Base-by-base conservation (phyloP, 225 moss, liverwort and hornwort species). In the Pseudisothecium myosuroides region DNA sequence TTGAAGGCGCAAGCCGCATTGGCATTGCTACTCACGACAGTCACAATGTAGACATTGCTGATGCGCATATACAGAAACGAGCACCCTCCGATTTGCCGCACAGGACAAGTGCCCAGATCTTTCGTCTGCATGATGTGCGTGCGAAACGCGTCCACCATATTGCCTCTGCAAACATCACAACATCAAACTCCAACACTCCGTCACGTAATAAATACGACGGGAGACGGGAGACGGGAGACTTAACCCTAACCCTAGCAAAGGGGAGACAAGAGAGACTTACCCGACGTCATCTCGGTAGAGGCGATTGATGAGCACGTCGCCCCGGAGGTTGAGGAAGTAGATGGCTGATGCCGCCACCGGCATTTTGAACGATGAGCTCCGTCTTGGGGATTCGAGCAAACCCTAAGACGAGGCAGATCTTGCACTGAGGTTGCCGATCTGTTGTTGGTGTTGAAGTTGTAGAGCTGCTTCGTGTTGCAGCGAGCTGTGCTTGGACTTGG, bases 291-390 rank as follows among this genome's bases (percentile, higher is more conserved):
- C 95, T 10, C 95, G 95, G 87, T 95, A 95, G 82, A 95, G 91
- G 37, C 95, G 92, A 76, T 94, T 95, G 90, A 95, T 95, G 91
- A 95, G 95, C 87, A 95, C 95, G n/a, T 95, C 95, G 69, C 95
- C 95, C 27, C 95, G 89, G 59, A 95, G 94, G 91, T 95, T 95
- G 68, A 95, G 92, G 61, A 95, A 95, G 84, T 95, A 95, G 90
- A 95, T 93, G 91, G 95, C 95, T 49, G 95, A 95, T 83, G 95
- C 95, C 80, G 95, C 95, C 89, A 95, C 95, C 91, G 95, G 95
- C 95, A 95, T 95, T 50, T 88, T 92, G 88, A 84, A 61, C 65
- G 76, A n/a, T 50, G 63, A 49, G 62, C 50, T 76, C 61, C 86
- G 86, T 86, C 62, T 50, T 76, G 49, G 13, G 54, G 76, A 37